These are phyloP conservation scores for Exophiala oligosperma DNA, from an alignment of 2,329 filamentous ascomycete genomes.

Conservation along the genomic window DNA sequence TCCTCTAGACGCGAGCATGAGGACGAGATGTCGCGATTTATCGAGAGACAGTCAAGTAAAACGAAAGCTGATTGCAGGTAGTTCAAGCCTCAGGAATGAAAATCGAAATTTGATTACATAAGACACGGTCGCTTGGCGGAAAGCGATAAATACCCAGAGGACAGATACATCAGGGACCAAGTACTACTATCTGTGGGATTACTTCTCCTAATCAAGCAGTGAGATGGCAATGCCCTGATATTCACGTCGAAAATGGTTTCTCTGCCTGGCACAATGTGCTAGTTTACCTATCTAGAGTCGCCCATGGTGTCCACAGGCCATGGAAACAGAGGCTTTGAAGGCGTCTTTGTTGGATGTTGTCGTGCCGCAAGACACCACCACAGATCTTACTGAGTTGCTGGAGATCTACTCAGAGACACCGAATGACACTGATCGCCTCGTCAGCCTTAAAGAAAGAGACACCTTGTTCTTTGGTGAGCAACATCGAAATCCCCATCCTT, in stretches of 20 bases:
- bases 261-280: too few species aligned
- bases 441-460: slow-evolving; percentile 51
- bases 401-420: slow-evolving; percentile 37
- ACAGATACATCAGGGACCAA: too few species aligned
- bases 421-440: slow-evolving; percentile 43
- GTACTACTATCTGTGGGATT: too few species aligned
- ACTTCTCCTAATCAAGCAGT: not conserved
- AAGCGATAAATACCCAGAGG: too few species aligned
- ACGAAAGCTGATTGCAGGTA: not conserved
- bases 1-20: not conserved
- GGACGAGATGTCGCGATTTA: not conserved
- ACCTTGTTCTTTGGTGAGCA: slow-evolving; percentile 43
- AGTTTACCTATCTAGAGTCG: too few species aligned
- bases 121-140: not conserved
- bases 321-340: slow-evolving; percentile 42
- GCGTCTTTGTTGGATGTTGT: slow-evolving; percentile 46
- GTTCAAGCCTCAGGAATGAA: not conserved
- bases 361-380: slow-evolving; percentile 41
- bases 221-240: too few species aligned
- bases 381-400: slow-evolving; percentile 17
- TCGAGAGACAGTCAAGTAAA: not conserved
- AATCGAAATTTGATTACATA: not conserved
- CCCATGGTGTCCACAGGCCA: slow-evolving; percentile 2
- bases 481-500: not conserved
- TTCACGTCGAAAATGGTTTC: too few species aligned